Percentiles rank a stretch among this genome's conserved stretches.
phyloP scores from a whole-genome alignment of 2,329 filamentous ascomycete species.

The Hypocrella siamensis region DNA sequence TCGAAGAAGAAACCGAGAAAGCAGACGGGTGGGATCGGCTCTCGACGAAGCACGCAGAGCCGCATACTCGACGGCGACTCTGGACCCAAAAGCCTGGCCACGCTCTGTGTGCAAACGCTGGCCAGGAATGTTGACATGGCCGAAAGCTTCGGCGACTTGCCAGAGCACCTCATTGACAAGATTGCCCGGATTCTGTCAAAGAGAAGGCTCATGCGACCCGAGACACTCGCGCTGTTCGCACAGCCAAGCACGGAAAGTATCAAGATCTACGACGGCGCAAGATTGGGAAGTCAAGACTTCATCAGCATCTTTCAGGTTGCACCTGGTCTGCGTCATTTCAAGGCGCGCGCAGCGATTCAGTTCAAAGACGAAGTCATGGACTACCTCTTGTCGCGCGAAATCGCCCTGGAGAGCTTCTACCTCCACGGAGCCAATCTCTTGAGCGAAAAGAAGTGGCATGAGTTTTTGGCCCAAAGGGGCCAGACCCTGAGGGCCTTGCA shows the following conservation, averaged over 20 bases:
- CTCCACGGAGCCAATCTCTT: slow-evolving; percentile 77
- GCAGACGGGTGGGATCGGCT: slow-evolving; percentile 35
- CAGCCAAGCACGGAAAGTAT: slow-evolving; percentile 34
- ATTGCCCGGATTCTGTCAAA: slow-evolving; percentile 46
- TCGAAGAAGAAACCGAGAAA: slow-evolving; percentile 30
- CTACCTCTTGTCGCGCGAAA: slow-evolving; percentile 60
- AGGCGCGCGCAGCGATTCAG: slow-evolving; percentile 74
- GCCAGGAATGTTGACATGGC: slow-evolving; percentile 47
- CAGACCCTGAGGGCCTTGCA: slow-evolving; percentile 50
- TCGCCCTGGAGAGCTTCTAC: slow-evolving; percentile 55
- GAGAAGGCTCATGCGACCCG: slow-evolving; percentile 35
- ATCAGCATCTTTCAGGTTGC: slow-evolving; percentile 65
- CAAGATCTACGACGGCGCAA: slow-evolving; percentile 42
- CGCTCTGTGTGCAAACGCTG: slow-evolving; percentile 45
- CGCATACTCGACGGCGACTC: slow-evolving; percentile 64
- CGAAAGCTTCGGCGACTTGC: slow-evolving; percentile 45
- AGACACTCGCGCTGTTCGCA: slow-evolving; percentile 41
- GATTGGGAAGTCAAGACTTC: slow-evolving; percentile 61
- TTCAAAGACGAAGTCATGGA: slow-evolving; percentile 76
- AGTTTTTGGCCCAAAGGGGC: slow-evolving; percentile 52
- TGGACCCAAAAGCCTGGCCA: slow-evolving; percentile 54
- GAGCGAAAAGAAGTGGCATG: slow-evolving; percentile 58
- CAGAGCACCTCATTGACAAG: slow-evolving; percentile 38
- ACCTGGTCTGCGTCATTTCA: slow-evolving; percentile 52
- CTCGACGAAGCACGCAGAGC: slow-evolving; percentile 65